phyloP scores from a whole-genome alignment of 2,329 filamentous ascomycete genomes.

The Tolypocladium ophioglossoides region DNA sequence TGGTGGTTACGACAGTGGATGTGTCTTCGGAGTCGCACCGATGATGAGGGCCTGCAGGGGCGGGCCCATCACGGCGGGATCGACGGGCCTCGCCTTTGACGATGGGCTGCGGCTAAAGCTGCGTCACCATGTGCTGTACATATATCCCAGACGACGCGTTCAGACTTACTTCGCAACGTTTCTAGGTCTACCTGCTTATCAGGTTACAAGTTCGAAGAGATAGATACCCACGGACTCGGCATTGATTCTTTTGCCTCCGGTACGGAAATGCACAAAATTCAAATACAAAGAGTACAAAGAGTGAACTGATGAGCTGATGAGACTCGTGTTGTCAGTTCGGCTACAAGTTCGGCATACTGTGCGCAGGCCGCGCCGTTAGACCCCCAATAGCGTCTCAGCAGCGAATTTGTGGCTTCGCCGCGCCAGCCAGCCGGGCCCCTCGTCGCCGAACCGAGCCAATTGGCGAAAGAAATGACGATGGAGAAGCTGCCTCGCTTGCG shows the following conservation, averaged over 20 bases:
- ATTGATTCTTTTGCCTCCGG: not conserved
- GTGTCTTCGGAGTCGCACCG: conserved; percentile 7
- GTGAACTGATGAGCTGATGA: not conserved
- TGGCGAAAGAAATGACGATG: not conserved
- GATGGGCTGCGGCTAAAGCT: not conserved
- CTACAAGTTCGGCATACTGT: no score
- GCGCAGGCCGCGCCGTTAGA: no score
- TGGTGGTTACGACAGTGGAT: conserved; percentile 17
- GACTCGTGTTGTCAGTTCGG: not conserved
- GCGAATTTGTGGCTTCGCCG: not conserved
- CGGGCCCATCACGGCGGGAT: no score
- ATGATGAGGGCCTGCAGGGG: not conserved
- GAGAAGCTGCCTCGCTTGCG: not conserved
- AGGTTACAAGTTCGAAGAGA: not conserved
- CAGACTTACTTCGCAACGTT: not conserved
- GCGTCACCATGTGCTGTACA: not conserved
- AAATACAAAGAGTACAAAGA: not conserved
- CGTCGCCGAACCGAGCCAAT: not conserved
- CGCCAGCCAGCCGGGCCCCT: not conserved
- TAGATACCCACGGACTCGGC: not conserved
- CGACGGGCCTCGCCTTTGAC: not conserved
- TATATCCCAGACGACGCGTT: not conserved
- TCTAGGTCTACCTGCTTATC: not conserved
- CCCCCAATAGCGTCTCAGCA: not conserved
- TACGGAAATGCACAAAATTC: not conserved